Percentiles rank a stretch among this genome's conserved stretches.
Conservation (phyloP, 1,139 yeast species). For the Arxiozyma telluris region DNA sequence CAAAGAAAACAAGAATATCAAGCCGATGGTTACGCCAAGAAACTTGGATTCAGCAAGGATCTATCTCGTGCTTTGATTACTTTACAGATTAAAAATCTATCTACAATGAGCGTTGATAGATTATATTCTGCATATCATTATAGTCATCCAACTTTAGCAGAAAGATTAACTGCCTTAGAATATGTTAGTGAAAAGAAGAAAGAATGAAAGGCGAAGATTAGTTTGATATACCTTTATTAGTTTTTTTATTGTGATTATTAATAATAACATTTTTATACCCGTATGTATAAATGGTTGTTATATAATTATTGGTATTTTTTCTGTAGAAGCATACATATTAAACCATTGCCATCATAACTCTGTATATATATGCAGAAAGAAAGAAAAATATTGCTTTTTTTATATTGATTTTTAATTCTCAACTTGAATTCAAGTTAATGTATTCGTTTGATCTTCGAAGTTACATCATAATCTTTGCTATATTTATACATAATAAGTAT, state of each 20-base stretch:
- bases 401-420: too few species aligned
- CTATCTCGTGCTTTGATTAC: slow-evolving; percentile 66
- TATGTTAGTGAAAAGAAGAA: slow-evolving; percentile 38
- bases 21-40: slow-evolving; percentile 80
- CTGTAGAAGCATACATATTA: too few species aligned
- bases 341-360: too few species aligned
- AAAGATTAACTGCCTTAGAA: slow-evolving; percentile 71
- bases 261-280: too few species aligned
- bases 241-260: neutral
- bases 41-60: slow-evolving; percentile 59
- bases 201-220: neutral
- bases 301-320: neutral
- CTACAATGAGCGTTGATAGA: slow-evolving; percentile 81
- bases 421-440: neutral
- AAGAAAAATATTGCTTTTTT: too few species aligned
- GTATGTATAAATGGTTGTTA: too few species aligned
- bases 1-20: slow-evolving; percentile 85
- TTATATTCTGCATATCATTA: slow-evolving; percentile 81
- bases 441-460: neutral
- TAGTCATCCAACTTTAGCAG: slow-evolving; percentile 85
- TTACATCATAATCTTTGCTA: neutral
- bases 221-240: neutral
- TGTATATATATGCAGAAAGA: too few species aligned
- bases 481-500: neutral
- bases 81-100: slow-evolving; percentile 69